These are phyloP conservation scores for Aspergillus panamensis DNA, from an alignment of 495 filamentous ascomycete genomes.

Conservation along the genomic window DNA sequence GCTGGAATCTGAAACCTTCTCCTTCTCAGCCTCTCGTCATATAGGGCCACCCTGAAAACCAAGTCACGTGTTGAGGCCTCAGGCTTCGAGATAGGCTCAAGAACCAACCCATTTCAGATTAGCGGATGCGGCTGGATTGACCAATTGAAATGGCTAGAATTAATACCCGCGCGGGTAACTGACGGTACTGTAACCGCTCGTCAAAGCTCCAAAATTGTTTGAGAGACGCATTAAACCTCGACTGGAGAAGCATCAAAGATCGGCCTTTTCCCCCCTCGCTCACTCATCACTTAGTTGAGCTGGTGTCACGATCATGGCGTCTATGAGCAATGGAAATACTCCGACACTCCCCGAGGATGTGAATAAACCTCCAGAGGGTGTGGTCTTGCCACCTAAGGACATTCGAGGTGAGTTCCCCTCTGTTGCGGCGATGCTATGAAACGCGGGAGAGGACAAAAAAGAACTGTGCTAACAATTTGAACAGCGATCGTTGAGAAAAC, in stretches of 20 bases:
- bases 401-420: slow-evolving; percentile 56
- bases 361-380: slow-evolving; percentile 73
- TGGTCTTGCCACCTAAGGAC: slow-evolving; percentile 81
- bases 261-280: not conserved
- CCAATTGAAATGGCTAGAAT: not conserved
- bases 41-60: no score
- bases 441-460: not conserved
- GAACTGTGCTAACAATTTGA: slow-evolving; percentile 8
- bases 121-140: not conserved
- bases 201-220: not conserved
- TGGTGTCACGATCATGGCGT: slow-evolving; percentile 45
- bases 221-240: not conserved
- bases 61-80: no score
- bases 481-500: slow-evolving; percentile 84
- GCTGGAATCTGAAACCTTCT: no score
- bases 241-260: not conserved
- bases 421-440: not conserved
- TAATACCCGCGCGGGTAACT: not conserved
- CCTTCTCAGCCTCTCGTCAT: no score
- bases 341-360: slow-evolving; percentile 47
- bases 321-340: slow-evolving; percentile 57
- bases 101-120: no score
- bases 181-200: not conserved
- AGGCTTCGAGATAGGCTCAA: no score
- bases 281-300: not conserved